These are phyloP conservation scores for Coemansia sp. DNA, from an alignment of 192 early-diverging fungal species.

Conservation along the genomic window DNA sequence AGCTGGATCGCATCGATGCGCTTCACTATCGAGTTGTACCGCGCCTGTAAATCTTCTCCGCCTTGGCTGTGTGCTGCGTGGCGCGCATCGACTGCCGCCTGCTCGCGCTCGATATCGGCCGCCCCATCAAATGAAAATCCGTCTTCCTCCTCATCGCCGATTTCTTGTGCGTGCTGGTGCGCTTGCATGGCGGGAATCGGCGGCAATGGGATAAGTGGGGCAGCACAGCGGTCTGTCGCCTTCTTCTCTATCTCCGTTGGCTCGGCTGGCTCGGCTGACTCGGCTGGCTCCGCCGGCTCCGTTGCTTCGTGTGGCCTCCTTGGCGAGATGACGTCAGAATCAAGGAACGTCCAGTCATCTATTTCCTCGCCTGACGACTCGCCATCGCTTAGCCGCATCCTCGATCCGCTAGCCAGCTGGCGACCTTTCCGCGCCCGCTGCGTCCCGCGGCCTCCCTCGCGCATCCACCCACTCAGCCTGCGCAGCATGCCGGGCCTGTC, in stretches of 20 bases:
- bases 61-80: neutral
- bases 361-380: conserved; percentile 1
- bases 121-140: conserved; percentile 48
- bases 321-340: conserved; percentile 3
- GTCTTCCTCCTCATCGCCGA: conserved; percentile 11
- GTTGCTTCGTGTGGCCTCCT: neutral
- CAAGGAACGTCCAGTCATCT: conserved; percentile 52
- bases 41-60: conserved; percentile 13
- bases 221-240: conserved; percentile 5
- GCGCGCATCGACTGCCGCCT: conserved; percentile 34
- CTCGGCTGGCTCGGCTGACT: too few relatives aligned
- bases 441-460: conserved; percentile 11
- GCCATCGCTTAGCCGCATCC: neutral
- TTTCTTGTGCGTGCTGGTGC: neutral
- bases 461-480: conserved; percentile 47
- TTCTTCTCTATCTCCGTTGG: too few relatives aligned
- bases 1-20: conserved; percentile 44
- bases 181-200: conserved; percentile 1
- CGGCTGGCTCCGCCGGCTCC: too few relatives aligned
- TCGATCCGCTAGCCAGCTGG: neutral
- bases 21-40: conserved; percentile 29
- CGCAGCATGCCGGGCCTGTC: conserved; percentile 18
- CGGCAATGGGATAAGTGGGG: conserved; percentile 10
- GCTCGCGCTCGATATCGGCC: conserved; percentile 54
- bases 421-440: conserved; percentile 22